A percentile compares a stretch with the other conserved stretches of the same genome.
Evolutionary conservation across 1,139 yeast species (phyloP).

Genomic region (Debaryomyces nepalensis): DNA sequence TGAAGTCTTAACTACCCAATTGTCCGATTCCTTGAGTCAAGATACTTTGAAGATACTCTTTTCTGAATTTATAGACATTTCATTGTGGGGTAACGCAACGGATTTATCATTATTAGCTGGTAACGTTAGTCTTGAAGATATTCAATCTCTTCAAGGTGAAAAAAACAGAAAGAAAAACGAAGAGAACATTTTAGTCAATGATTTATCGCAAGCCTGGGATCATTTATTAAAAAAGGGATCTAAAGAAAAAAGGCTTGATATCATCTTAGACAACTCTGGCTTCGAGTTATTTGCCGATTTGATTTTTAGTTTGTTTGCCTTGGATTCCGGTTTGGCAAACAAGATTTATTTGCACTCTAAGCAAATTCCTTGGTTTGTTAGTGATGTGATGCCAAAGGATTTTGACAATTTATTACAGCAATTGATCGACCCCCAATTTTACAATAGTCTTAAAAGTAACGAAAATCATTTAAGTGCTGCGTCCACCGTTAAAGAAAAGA

Average conservation of each 20-base stretch:
- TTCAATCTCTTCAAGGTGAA: conserved; percentile 88
- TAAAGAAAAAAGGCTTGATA: conserved; percentile 62
- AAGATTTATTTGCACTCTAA: conserved; percentile 84
- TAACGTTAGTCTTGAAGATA: conserved; percentile 78
- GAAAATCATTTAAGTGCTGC: conserved; percentile 29
- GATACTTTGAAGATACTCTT: conserved; percentile 61
- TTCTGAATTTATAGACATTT: conserved; percentile 82
- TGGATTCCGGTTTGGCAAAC: conserved; percentile 68
- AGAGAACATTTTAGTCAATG: conserved; percentile 80
- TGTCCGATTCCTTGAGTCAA: conserved; percentile 37
- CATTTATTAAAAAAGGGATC: conserved; percentile 27
- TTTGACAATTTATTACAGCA: conserved; percentile 63
- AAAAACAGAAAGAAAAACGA: conserved; percentile 84
- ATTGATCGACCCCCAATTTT: conserved; percentile 56
- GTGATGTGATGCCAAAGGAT: conserved; percentile 90
- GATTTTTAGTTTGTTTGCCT: conserved; percentile 69
- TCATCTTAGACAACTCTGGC: conserved; percentile 93
- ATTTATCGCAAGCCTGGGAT: conserved; percentile 71
- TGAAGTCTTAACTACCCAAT: conserved; percentile 38
- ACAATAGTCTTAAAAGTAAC: conserved; percentile 47
- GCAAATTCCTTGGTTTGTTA: conserved; percentile 95
- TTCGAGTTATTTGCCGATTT: conserved; percentile 93
- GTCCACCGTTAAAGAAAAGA: conserved; percentile 50
- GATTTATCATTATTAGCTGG: conserved; percentile 88
- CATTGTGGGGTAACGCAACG: conserved; percentile 98